Evolutionary conservation across 177 flowering plant species (phyloP), one percentile per base, ranked within the genome.

Genomic region (Vitis hybrid): DNA sequence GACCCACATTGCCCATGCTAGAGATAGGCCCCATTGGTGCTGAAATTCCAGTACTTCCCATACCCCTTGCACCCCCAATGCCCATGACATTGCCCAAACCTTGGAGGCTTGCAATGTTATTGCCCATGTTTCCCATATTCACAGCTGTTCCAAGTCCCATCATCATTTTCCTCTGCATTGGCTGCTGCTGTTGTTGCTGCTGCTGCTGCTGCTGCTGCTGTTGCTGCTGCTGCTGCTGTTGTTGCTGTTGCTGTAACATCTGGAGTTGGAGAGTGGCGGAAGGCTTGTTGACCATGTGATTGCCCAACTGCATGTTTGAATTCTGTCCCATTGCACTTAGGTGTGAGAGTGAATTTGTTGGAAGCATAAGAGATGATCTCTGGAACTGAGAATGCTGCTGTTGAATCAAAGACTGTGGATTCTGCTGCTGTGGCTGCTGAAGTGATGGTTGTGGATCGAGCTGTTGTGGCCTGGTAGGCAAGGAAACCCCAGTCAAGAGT

Each of bases 331-430:
- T 66, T 11, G 82, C 70, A 70, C 78, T 87, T 71, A 88, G 17
- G 50, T 90, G 91, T 6, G 95, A 79, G 46, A 85, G 81, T 2
- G 85, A 78, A 76, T 80, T 91, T 62, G 87, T 19, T 11, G 80
- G 76, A 67, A 83, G 77, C 83, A 85, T 75, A 75, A 88, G 60
- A 4, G 90, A 58, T 24, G 97, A 74, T 79, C 97, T 85, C 77
- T 84, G 93, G 69, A 85, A 80, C 75, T 88, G 98, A 12, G 87
- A 64, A 59, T 78, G 90, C 70, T 86, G 94, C 68, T 86, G 90
- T 49, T 13, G 65, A 4, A 35, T 35, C 46, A 35, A 35, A 35
- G 46, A 35, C 52, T 67, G 72, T 35, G 58, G 65, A 56, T 70
- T 84, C 50, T 50, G 78, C 24, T 56, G 75, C 40, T 77, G 75